phyloP scores from a whole-genome alignment of 148 eudicot species.

The Beta vulgaris region DNA sequence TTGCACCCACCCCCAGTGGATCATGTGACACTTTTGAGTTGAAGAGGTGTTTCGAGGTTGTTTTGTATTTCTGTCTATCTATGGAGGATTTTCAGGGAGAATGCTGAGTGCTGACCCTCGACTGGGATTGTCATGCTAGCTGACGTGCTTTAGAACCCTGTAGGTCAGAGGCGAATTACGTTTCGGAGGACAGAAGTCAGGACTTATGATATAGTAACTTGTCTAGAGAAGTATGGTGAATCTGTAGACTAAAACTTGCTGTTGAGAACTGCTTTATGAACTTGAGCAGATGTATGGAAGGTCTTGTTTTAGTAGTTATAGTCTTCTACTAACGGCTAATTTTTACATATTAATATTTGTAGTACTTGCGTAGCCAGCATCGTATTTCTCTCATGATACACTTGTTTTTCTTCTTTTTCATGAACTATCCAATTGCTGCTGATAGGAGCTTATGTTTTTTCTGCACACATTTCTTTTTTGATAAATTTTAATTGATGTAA shows the following conservation, averaged over 20 bases:
- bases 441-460: too few relatives aligned
- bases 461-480: too few relatives aligned
- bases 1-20: too few relatives aligned
- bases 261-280: neutral
- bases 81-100: neutral
- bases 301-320: too few relatives aligned
- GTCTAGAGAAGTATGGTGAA: neutral
- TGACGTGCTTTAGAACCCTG: neutral
- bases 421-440: too few relatives aligned
- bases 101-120: too few relatives aligned
- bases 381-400: too few relatives aligned
- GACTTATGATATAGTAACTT: neutral
- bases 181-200: neutral
- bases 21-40: neutral
- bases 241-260: neutral
- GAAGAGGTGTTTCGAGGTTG: neutral
- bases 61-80: neutral
- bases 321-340: too few relatives aligned
- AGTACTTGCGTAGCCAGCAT: too few relatives aligned
- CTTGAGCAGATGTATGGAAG: neutral
- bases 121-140: neutral
- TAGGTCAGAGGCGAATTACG: neutral
- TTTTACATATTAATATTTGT: too few relatives aligned
- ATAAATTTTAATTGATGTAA: neutral
- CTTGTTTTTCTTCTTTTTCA: too few relatives aligned